These are phyloP conservation scores for Dactylella cylindrospora DNA, from an alignment of 2,329 filamentous ascomycete species.

Conservation along the genomic window DNA sequence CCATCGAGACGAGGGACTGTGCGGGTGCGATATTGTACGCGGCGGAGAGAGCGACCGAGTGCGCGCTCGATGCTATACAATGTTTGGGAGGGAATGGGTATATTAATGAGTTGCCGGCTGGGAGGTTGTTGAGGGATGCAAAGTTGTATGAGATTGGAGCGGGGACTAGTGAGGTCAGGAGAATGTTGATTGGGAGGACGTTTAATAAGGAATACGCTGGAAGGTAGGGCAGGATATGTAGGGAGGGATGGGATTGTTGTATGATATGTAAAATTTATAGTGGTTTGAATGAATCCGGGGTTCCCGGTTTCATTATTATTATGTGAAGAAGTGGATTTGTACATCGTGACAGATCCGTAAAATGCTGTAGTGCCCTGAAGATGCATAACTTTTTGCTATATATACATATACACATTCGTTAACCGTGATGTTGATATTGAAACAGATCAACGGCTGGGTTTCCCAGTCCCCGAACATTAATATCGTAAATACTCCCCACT, in stretches of 20 bases:
- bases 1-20: conserved; percentile 84
- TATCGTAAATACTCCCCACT: no score
- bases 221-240: conserved; percentile 9
- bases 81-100: conserved; percentile 94
- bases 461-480: no score
- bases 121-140: conserved; percentile 74
- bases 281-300: neutral
- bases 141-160: conserved; percentile 95
- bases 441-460: no score
- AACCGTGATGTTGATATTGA: no score
- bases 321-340: neutral
- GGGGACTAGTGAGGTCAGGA: conserved; percentile 87
- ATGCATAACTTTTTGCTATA: no score
- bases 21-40: conserved; percentile 92
- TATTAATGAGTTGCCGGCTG: conserved; percentile 90
- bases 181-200: conserved; percentile 89
- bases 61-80: conserved; percentile 83
- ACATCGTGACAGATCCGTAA: no score
- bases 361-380: no score
- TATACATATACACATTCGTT: no score
- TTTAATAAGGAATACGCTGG: conserved; percentile 80
- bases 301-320: neutral
- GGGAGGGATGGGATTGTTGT: conserved; percentile 2
- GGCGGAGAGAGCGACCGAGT: conserved; percentile 85
- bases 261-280: neutral